These are phyloP conservation scores for Boletus rubroflammeus DNA, from an alignment of 768 basidiomycete genomes.

Conservation along the genomic window DNA sequence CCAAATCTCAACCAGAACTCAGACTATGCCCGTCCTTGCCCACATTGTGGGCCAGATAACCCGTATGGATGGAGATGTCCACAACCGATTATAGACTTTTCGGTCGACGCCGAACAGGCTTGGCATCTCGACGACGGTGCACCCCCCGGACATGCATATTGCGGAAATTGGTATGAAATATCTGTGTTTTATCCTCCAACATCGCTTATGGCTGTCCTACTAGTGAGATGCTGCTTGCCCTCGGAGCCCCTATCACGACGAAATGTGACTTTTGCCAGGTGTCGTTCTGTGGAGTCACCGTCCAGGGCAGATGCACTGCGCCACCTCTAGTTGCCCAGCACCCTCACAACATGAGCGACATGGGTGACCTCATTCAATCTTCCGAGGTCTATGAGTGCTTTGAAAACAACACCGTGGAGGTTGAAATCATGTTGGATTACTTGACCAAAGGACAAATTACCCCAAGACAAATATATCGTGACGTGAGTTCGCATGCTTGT, in stretches of 20 bases:
- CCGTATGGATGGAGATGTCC: constrained; percentile 78
- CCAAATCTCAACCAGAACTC: constrained; percentile 61
- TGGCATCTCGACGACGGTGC: constrained; percentile 75
- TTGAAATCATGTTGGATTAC: constrained; percentile 83
- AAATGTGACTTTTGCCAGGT: constrained; percentile 82
- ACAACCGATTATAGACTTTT: constrained; percentile 74
- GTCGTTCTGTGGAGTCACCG: constrained; percentile 77
- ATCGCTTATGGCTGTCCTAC: neutral
- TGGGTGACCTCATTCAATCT: constrained; percentile 76
- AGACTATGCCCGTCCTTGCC: constrained; percentile 74
- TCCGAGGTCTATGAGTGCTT: constrained; percentile 78
- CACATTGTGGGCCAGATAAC: constrained; percentile 70
- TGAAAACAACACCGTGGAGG: constrained; percentile 72
- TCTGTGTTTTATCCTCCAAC: neutral
- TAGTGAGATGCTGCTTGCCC: constrained; percentile 73
- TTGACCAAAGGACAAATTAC: constrained; percentile 56
- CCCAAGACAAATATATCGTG: constrained; percentile 72
- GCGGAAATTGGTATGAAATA: constrained; percentile 71
- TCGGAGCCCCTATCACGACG: constrained; percentile 71
- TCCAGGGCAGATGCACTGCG: constrained; percentile 71
- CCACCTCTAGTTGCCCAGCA: constrained; percentile 54
- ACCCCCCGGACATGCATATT: constrained; percentile 76
- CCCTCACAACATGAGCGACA: constrained; percentile 62
- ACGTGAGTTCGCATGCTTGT: constrained; percentile 41
- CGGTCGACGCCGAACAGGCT: constrained; percentile 61